A percentile compares a stretch with the other conserved stretches of the same genome.
phyloP scores from a whole-genome alignment of 441 rosid species.

The Erodium chrysanthum region DNA sequence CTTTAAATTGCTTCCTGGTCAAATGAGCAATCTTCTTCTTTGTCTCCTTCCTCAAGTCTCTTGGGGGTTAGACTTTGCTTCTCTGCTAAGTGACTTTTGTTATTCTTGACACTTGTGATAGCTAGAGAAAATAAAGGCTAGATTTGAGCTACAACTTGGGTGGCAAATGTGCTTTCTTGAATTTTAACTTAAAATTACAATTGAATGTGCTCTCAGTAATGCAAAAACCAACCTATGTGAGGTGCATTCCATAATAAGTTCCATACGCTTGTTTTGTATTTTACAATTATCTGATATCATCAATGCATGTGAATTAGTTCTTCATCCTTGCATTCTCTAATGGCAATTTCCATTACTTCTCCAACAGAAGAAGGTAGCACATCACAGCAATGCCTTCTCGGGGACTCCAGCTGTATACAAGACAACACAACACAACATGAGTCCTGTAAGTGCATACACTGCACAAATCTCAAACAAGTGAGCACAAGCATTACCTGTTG shows the following conservation, averaged over 20 bases:
- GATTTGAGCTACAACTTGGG: not conserved
- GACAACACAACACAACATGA: not conserved
- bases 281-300: not conserved
- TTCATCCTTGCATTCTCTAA: conserved; percentile 64
- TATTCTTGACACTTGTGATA: not conserved
- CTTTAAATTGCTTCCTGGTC: not conserved
- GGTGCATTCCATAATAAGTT: no score
- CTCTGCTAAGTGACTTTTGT: not conserved
- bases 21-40: not conserved
- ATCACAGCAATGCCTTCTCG: conserved; percentile 79
- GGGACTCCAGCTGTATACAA: conserved; percentile 50
- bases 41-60: not conserved
- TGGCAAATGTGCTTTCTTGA: no score
- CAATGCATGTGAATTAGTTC: conserved; percentile 51
- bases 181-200: no score
- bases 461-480: not conserved
- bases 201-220: no score
- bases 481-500: conserved; percentile 38
- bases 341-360: conserved; percentile 43
- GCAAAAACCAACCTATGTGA: no score
- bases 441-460: not conserved
- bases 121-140: not conserved
- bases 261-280: no score
- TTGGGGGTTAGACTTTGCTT: not conserved
- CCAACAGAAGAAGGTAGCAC: conserved; percentile 46